These are phyloP conservation scores for Backusella australiensis DNA, from an alignment of 192 early-diverging fungal genomes.

Conservation along the genomic window DNA sequence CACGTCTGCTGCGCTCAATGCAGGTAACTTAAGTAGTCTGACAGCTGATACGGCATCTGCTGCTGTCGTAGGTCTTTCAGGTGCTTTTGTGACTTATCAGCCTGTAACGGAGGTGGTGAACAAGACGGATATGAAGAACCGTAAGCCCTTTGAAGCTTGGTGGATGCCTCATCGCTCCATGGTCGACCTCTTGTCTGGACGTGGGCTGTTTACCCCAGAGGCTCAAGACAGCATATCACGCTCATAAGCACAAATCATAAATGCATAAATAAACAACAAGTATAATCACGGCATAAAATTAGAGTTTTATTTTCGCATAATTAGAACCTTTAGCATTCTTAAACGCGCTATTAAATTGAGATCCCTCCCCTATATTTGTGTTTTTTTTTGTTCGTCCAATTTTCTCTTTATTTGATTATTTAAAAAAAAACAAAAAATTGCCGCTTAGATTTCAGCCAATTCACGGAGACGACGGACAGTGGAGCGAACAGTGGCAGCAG, in stretches of 20 bases:
- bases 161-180: conserved; percentile 65
- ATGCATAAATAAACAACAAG: background rate
- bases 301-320: background rate
- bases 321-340: background rate
- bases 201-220: conserved; percentile 37
- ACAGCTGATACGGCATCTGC: conserved; percentile 59
- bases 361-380: background rate
- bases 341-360: background rate
- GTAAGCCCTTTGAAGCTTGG: conserved; percentile 64
- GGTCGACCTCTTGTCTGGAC: conserved; percentile 62
- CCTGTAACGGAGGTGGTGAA: conserved; percentile 60
- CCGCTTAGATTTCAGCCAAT: conserved; percentile 80
- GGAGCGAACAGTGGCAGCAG: conserved; percentile 87
- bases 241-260: background rate
- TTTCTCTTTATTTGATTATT: background rate
- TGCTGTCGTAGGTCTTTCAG: conserved; percentile 80
- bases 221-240: background rate
- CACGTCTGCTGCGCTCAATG: conserved; percentile 43
- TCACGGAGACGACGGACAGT: conserved; percentile 98
- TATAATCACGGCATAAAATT: background rate
- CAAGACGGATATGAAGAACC: conserved; percentile 78
- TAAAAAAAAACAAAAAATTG: background rate
- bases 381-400: background rate
- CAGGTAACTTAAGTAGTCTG: conserved; percentile 46
- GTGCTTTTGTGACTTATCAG: conserved; percentile 71